A percentile compares a stretch with the other conserved stretches of the same genome.
These are phyloP conservation scores for Penicillium bialowiezense DNA, from an alignment of 495 filamentous ascomycete species.

Conservation along the genomic window DNA sequence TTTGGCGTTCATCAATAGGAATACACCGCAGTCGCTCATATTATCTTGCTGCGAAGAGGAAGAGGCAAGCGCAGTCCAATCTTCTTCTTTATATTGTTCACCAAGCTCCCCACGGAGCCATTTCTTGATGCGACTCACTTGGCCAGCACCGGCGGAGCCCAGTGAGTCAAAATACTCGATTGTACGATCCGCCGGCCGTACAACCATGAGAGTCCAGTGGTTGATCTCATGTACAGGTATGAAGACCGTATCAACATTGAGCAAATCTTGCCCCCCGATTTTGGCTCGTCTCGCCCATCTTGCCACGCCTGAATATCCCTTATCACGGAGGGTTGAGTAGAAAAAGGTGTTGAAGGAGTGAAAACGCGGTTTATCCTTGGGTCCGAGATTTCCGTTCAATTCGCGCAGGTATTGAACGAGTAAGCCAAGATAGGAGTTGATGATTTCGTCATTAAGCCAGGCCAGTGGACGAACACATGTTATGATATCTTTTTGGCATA, in stretches of 20 bases:
- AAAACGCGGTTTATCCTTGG: slow-evolving; percentile 56
- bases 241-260: slow-evolving; percentile 59
- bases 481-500: slow-evolving; percentile 61
- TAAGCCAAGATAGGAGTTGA: slow-evolving; percentile 64
- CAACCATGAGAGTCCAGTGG: slow-evolving; percentile 66
- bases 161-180: slow-evolving; percentile 79
- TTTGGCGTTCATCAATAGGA: slow-evolving; percentile 70
- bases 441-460: slow-evolving; percentile 85
- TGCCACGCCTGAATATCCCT: slow-evolving; percentile 45
- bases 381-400: slow-evolving; percentile 38
- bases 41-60: slow-evolving; percentile 62
- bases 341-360: slow-evolving; percentile 73
- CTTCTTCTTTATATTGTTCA: slow-evolving; percentile 48
- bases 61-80: slow-evolving; percentile 58
- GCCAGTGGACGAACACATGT: slow-evolving; percentile 47
- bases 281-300: slow-evolving; percentile 57
- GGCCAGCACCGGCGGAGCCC: slow-evolving; percentile 30
- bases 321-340: slow-evolving; percentile 56
- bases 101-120: slow-evolving; percentile 63
- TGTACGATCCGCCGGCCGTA: slow-evolving; percentile 59
- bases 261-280: slow-evolving; percentile 49
- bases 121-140: slow-evolving; percentile 39
- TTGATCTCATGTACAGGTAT: slow-evolving; percentile 52
- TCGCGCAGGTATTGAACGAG: slow-evolving; percentile 60
- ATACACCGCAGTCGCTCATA: slow-evolving; percentile 77